Percentiles rank a stretch among this genome's conserved stretches.
phyloP scores from a whole-genome alignment of 257 asterid genomes.

The Thymus quinquecostatus region DNA sequence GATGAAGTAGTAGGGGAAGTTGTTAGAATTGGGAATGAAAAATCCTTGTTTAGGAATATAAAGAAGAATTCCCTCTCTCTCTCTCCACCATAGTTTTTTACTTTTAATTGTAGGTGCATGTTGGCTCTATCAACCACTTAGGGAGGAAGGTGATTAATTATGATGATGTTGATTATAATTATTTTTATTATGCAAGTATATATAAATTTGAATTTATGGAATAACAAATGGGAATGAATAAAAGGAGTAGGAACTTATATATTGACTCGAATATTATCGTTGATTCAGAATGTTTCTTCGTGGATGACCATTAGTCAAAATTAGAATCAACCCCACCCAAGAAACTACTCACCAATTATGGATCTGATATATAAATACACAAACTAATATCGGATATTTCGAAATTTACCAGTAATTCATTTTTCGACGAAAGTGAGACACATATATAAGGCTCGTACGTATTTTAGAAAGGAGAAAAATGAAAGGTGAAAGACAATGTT shows the following conservation, averaged over 20 bases:
- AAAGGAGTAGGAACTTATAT: constrained; percentile 28
- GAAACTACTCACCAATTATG: constrained; percentile 10
- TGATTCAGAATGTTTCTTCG: constrained; percentile 32
- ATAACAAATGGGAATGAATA: neutral
- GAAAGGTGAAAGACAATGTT: no score
- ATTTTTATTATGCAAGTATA: neutral
- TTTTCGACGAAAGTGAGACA: no score
- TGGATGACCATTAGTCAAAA: constrained; percentile 28
- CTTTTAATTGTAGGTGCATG: constrained; percentile 31
- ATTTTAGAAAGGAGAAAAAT: no score
- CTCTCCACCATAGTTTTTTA: constrained; percentile 30
- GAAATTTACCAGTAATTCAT: no score
- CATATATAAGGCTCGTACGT: no score
- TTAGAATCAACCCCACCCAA: constrained; percentile 4
- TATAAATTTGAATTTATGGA: neutral
- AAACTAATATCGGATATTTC: no score
- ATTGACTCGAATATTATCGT: constrained; percentile 19
- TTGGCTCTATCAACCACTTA: constrained; percentile 34
- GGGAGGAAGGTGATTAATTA: constrained; percentile 7
- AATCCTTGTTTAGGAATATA: constrained; percentile 53
- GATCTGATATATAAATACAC: no score
- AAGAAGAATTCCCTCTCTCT: constrained; percentile 54
- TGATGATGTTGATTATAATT: constrained; percentile 20
- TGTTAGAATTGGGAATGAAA: constrained; percentile 86
- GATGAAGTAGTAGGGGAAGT: constrained; percentile 62